phyloP scores from a whole-genome alignment of 2,329 filamentous ascomycete genomes.

The Sclerotinia glacialis region DNA sequence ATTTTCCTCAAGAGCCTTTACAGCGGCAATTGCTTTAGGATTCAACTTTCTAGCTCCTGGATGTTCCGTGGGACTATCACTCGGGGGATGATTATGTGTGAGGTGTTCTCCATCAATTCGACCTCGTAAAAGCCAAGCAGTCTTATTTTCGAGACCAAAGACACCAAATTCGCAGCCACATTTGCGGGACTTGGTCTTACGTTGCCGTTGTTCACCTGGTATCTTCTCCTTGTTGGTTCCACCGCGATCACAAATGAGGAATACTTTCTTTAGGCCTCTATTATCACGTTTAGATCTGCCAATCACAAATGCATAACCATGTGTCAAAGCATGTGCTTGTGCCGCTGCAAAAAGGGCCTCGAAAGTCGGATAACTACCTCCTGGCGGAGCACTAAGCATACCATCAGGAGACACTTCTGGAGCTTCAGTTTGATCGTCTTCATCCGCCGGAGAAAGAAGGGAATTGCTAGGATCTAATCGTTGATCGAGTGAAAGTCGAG shows the following conservation, averaged over 20 bases:
- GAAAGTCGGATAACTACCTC: conserved; percentile 62
- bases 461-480: conserved; percentile 30
- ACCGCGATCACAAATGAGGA: conserved; percentile 65
- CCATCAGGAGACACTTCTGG: conserved; percentile 33
- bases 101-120: conserved; percentile 58
- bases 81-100: conserved; percentile 63
- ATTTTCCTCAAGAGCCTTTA: conserved; percentile 63
- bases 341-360: conserved; percentile 64
- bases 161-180: conserved; percentile 69
- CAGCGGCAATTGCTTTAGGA: conserved; percentile 65
- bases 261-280: conserved; percentile 63
- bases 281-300: conserved; percentile 64
- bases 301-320: conserved; percentile 67
- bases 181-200: conserved; percentile 67
- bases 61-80: conserved; percentile 64
- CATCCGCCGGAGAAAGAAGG: conserved; percentile 25
- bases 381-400: conserved; percentile 48
- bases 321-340: conserved; percentile 62
- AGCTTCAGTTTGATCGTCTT: conserved; percentile 15
- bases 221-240: conserved; percentile 57
- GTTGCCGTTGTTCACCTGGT: conserved; percentile 43
- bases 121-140: conserved; percentile 65
- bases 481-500: conserved; percentile 37
- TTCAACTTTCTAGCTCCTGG: conserved; percentile 64
- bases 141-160: conserved; percentile 65